phyloP scores from a whole-genome alignment of 2,329 filamentous ascomycete genomes.

The Bipolaris gigantea region DNA sequence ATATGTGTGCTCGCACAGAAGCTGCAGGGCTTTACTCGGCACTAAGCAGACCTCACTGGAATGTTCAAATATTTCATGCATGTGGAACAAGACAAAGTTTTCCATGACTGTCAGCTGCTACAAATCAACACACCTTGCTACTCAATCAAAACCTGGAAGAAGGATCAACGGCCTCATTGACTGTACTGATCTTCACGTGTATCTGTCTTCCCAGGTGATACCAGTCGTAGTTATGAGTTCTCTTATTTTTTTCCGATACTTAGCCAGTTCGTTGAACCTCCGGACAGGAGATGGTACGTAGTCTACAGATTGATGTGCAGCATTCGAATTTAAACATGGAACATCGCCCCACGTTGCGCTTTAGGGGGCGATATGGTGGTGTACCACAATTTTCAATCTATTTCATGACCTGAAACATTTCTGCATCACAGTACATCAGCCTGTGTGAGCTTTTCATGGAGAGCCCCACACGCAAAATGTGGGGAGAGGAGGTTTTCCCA shows the following conservation, averaged over 20 bases:
- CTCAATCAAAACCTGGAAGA: neutral
- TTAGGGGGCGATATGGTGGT: neutral
- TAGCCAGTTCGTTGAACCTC: neutral
- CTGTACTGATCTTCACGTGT: neutral
- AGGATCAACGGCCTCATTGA: neutral
- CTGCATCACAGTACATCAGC: neutral
- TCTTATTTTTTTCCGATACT: too few relatives aligned
- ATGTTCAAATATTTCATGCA: too few relatives aligned
- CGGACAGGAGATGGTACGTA: neutral
- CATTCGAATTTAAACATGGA: neutral
- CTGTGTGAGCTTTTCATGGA: neutral
- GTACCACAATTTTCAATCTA: neutral
- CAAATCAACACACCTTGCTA: neutral
- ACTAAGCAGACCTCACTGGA: slow-evolving; percentile 4
- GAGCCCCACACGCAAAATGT: neutral
- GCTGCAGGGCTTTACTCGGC: slow-evolving; percentile 15
- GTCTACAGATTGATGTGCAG: neutral
- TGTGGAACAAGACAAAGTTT: neutral
- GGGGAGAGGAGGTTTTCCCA: neutral
- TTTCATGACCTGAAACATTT: neutral
- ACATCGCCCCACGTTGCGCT: neutral
- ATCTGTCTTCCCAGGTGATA: neutral
- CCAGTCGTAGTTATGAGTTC: too few relatives aligned
- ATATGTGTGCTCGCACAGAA: slow-evolving; percentile 33
- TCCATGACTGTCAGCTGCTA: too few relatives aligned